phyloP scores from a whole-genome alignment of 805 yeast species.

The Schwanniomyces polymorphus region DNA sequence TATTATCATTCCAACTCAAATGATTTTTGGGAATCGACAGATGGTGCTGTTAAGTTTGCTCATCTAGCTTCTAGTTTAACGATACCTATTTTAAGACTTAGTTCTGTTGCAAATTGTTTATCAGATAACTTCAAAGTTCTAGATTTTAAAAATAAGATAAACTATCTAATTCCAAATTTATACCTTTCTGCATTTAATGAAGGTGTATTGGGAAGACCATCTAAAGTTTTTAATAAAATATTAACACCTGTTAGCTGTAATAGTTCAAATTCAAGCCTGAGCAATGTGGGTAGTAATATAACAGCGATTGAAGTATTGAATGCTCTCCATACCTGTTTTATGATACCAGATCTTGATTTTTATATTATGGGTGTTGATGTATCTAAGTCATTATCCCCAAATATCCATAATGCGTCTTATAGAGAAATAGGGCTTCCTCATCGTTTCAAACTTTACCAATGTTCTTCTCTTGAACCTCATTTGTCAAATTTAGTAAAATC shows the following conservation, averaged over 20 bases:
- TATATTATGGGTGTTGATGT: slow-evolving; percentile 12
- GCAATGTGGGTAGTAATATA: neutral
- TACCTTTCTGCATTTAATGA: slow-evolving; percentile 9
- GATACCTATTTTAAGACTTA: slow-evolving; percentile 5
- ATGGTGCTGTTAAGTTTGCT: slow-evolving; percentile 3
- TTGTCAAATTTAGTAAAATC: slow-evolving; percentile 6
- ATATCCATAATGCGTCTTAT: slow-evolving; percentile 9
- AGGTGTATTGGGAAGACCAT: slow-evolving; percentile 10
- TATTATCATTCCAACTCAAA: slow-evolving; percentile 4
- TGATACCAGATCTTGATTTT: slow-evolving; percentile 10
- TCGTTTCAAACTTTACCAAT: slow-evolving; percentile 6
- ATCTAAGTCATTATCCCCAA: slow-evolving; percentile 10
- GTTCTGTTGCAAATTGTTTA: slow-evolving; percentile 4
- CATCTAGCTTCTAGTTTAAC: slow-evolving; percentile 6
- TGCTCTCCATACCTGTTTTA: slow-evolving; percentile 7
- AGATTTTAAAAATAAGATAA: slow-evolving; percentile 2
- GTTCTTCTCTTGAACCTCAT: slow-evolving; percentile 6
- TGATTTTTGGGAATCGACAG: slow-evolving; percentile 9
- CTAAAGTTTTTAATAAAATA: slow-evolving; percentile 10
- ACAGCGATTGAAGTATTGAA: slow-evolving; percentile 6
- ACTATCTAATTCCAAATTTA: slow-evolving; percentile 4
- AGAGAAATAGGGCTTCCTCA: slow-evolving; percentile 14
- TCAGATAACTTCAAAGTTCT: slow-evolving; percentile 9
- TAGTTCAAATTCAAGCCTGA: neutral
- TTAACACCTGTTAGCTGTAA: slow-evolving; percentile 10